Conservation (phyloP, 805 yeast species). For the Wickerhamiella lipophila region DNA sequence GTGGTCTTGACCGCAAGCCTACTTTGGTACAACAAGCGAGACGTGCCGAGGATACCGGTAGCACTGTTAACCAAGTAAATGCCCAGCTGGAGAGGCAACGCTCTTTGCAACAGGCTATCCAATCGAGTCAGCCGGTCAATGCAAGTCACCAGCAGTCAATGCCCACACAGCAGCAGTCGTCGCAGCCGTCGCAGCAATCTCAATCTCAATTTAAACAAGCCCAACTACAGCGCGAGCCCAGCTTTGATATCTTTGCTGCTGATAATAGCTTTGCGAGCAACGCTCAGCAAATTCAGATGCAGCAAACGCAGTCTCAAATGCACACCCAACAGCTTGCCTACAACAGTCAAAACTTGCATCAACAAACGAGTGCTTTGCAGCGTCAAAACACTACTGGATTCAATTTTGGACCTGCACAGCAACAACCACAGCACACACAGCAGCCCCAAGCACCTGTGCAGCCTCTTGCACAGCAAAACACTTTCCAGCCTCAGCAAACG, state of each 20-base stretch:
- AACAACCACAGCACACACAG: neutral
- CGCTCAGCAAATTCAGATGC: slow-evolving; percentile 20
- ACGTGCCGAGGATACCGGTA: slow-evolving; percentile 14
- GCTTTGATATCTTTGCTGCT: slow-evolving; percentile 11
- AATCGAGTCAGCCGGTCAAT: slow-evolving; percentile 17
- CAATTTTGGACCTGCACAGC: slow-evolving; percentile 3
- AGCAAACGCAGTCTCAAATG: slow-evolving; percentile 22
- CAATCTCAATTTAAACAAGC: slow-evolving; percentile 19
- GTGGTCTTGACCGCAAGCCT: slow-evolving; percentile 3
- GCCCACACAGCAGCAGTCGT: slow-evolving; percentile 12
- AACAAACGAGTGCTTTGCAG: slow-evolving; percentile 21
- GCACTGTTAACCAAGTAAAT: slow-evolving; percentile 6
- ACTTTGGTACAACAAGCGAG: slow-evolving; percentile 16
- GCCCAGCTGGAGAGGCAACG: neutral
- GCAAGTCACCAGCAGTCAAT: slow-evolving; percentile 11
- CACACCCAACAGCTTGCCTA: slow-evolving; percentile 24
- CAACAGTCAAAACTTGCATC: slow-evolving; percentile 20
- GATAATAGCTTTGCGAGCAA: slow-evolving; percentile 12
- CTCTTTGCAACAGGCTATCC: slow-evolving; percentile 14
- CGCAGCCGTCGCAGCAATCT: slow-evolving; percentile 6
- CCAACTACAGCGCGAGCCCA: slow-evolving; percentile 3
- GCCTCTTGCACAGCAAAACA: neutral
- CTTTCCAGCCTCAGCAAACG: slow-evolving; percentile 3
- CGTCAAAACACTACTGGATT: slow-evolving; percentile 18
- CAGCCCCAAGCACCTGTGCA: neutral